Percentiles rank a stretch among this genome's conserved stretches.
Evolutionary conservation across 2,329 filamentous ascomycete species (phyloP).

Genomic region (Aspergillus sojae): DNA sequence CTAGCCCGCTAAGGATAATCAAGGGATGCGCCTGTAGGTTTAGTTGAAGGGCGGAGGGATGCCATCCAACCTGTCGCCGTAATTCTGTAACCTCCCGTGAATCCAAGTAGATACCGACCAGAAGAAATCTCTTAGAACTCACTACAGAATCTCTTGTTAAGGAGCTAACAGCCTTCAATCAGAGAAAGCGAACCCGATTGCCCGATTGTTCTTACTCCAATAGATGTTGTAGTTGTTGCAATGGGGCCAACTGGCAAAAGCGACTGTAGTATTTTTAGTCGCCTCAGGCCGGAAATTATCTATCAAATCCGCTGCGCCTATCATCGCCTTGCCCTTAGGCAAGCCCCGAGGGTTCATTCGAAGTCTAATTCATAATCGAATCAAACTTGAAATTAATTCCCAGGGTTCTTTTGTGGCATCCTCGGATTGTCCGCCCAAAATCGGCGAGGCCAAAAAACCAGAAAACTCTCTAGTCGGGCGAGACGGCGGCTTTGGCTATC

Average conservation of each 20-base stretch:
- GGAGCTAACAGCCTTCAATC: neutral
- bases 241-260: neutral
- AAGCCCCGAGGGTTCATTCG: neutral
- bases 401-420: neutral
- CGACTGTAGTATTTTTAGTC: neutral
- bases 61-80: neutral
- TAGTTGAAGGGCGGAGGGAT: neutral
- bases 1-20: slow-evolving; percentile 12
- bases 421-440: slow-evolving; percentile 10
- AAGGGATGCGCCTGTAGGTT: slow-evolving; percentile 12
- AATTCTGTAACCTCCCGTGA: slow-evolving; percentile 13
- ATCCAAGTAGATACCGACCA: neutral
- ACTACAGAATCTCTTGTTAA: neutral
- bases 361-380: neutral
- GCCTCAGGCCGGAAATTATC: neutral
- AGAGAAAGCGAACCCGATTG: slow-evolving; percentile 1
- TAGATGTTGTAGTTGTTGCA: neutral
- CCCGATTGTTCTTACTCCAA: neutral
- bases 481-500: slow-evolving; percentile 4
- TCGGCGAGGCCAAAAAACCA: slow-evolving; percentile 2
- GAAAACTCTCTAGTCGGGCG: neutral
- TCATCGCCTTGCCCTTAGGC: neutral
- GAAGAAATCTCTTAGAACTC: neutral
- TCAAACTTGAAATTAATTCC: neutral
- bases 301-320: neutral